These are phyloP conservation scores for Plasmodium gonderi DNA, from an alignment of 169 alveolate species.

Conservation along the genomic window DNA sequence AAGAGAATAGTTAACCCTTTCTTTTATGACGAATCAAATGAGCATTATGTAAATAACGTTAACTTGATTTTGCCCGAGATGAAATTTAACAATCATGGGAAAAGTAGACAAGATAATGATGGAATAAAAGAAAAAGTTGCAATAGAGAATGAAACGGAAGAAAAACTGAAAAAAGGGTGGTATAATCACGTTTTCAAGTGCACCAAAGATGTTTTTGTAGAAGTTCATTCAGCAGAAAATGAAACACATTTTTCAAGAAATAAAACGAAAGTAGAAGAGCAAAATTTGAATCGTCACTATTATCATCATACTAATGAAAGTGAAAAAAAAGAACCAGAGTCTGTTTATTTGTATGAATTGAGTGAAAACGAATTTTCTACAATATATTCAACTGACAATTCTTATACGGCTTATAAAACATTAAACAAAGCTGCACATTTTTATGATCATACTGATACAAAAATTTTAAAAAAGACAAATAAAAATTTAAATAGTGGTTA, in stretches of 20 bases:
- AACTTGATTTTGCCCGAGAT: constrained; percentile 23
- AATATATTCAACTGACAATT: background rate
- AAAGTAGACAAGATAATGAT: background rate
- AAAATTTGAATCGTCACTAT: background rate
- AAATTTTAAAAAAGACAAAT: background rate
- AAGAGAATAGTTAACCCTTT: constrained; percentile 16
- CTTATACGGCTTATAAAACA: constrained; percentile 32
- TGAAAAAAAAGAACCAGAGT: constrained; percentile 16
- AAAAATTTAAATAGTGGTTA: constrained; percentile 49
- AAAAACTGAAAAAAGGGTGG: constrained; percentile 59
- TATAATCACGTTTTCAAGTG: constrained; percentile 13
- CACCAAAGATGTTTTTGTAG: constrained; percentile 35
- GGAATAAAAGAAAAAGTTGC: background rate
- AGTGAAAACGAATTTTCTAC: constrained; percentile 33
- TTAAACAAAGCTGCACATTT: constrained; percentile 44
- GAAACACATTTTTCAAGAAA: background rate
- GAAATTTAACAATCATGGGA: background rate
- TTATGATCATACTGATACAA: constrained; percentile 54
- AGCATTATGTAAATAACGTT: background rate
- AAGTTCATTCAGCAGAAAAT: constrained; percentile 17
- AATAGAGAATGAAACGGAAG: background rate
- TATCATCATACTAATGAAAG: background rate
- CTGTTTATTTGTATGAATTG: constrained; percentile 34
- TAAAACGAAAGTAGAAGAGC: background rate
- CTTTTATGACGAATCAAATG: background rate